Base-by-base conservation (phyloP, 805 yeast species). In the Torulaspora delbrueckii region DNA sequence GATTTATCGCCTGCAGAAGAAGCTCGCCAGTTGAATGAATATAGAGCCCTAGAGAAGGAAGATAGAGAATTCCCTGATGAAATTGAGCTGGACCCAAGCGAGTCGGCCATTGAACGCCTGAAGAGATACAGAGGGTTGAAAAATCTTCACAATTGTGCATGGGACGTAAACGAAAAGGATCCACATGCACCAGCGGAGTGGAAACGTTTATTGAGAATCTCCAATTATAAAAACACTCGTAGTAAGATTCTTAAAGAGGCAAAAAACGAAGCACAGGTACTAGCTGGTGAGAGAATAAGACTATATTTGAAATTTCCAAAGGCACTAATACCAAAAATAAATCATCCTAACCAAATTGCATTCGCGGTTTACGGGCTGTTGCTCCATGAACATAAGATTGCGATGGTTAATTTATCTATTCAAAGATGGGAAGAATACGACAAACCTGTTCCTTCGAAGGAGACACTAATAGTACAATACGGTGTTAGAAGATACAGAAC, bases 51-150 rank as follows among this genome's bases (percentile, higher is more conserved):
- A 51, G 96, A 81, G 54, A 77, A 77, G 48, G 97, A 90, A 45
- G 97, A 88, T 62, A 75, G 79, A 28, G 96, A 90, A 57, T 93
- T 89, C 73, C 98, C 98, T 0, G 99, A 93, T 67, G 99, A 93
- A 68, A 69, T 91, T 45, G 98, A 93, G 64, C 69, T 93, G 35
- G 76, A 74, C 37, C 97, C 97, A 25, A 62, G 66, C 5, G 90
- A 78, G 53, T 75, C 84, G 4, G 98, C 86, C 8, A 77, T 76
- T 56, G 88, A 89, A 52, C 76, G 87, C 52, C 73, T 93, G 46
- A 67, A 73, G 25, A 78, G 89, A 50, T 91, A 88, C 67, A 77
- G 97, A 65, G 98, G 98, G 48, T 76, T 90, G 53, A 86, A 87
- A 65, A 85, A 86, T 30, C 68, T 95, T 50, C 81, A 84, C 42